A percentile compares a stretch with the other conserved stretches of the same genome.
These are phyloP conservation scores for Thalassiosira livingstoniorum DNA, from an alignment of 352 stramenopile genomes.

Conservation along the genomic window DNA sequence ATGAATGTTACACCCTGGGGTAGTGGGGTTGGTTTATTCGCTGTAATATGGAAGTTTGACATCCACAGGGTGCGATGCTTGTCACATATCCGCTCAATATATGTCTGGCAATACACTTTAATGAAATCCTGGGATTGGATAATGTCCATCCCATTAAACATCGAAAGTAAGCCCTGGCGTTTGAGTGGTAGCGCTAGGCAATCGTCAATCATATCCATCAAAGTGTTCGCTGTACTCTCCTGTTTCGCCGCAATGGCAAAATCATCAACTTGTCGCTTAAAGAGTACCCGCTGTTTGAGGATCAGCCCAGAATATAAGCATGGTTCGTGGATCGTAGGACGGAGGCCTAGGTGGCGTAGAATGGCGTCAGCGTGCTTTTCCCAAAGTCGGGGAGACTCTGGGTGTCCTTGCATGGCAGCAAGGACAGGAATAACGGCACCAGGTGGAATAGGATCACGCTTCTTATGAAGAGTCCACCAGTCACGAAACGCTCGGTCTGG, in stretches of 20 bases:
- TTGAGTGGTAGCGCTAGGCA: slow-evolving; percentile 31
- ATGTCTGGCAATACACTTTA: slow-evolving; percentile 5
- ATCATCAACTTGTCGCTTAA: slow-evolving; percentile 57
- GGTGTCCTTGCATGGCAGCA: slow-evolving; percentile 57
- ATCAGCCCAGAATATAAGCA: slow-evolving; percentile 27
- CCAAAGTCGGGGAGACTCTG: slow-evolving; percentile 57
- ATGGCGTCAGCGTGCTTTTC: slow-evolving; percentile 34
- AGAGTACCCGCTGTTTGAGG: slow-evolving; percentile 17
- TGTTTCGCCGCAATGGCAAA: slow-evolving; percentile 26
- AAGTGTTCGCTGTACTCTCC: neutral
- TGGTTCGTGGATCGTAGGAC: slow-evolving; percentile 46
- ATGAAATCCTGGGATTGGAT: slow-evolving; percentile 38
- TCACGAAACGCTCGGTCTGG: slow-evolving; percentile 32
- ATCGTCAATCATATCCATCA: slow-evolving; percentile 8
- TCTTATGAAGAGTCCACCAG: slow-evolving; percentile 33
- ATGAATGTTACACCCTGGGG: neutral
- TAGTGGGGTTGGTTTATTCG: neutral
- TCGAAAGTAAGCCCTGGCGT: slow-evolving; percentile 17
- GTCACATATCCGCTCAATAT: neutral
- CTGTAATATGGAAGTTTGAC: neutral
- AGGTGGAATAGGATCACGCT: slow-evolving; percentile 7
- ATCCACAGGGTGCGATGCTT: neutral
- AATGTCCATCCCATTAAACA: slow-evolving; percentile 55
- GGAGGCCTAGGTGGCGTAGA: slow-evolving; percentile 25
- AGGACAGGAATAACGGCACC: slow-evolving; percentile 38